Conservation (phyloP, 345 rosid genomes). For the Murraya paniculata region DNA sequence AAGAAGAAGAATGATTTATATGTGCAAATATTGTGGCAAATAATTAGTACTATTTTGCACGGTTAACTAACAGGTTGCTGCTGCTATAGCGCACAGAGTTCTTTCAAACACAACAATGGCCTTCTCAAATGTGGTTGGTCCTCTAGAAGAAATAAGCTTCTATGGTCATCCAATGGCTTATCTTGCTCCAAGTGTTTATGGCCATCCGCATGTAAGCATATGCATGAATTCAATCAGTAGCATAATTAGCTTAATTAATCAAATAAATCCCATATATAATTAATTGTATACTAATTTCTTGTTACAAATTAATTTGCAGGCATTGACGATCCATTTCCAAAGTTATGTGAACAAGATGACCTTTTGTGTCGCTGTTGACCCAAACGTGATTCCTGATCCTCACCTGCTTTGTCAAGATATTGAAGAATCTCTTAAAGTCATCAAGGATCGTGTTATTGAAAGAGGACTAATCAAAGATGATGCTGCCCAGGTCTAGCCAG, state of each 20-base stretch:
- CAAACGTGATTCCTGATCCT: constrained; percentile 65
- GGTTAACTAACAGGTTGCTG: constrained; percentile 27
- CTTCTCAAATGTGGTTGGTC: constrained; percentile 62
- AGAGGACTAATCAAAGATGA: not conserved
- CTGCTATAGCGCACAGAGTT: constrained; percentile 30
- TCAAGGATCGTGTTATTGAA: constrained; percentile 37
- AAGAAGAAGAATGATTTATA: not conserved
- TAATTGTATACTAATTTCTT: not conserved
- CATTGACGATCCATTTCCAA: constrained; percentile 77
- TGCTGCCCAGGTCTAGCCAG: not conserved
- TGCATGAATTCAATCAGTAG: not conserved
- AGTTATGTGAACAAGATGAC: constrained; percentile 72
- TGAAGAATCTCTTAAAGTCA: constrained; percentile 47
- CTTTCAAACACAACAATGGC: constrained; percentile 48
- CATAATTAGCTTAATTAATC: not conserved
- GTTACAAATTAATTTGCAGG: constrained; percentile 14
- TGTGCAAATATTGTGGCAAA: not conserved
- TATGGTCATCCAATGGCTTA: constrained; percentile 60
- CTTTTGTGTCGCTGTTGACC: constrained; percentile 61
- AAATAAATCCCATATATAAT: not conserved
- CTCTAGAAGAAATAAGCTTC: constrained; percentile 56
- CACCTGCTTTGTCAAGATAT: constrained; percentile 52
- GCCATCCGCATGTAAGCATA: constrained; percentile 57
- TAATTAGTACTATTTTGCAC: not conserved
- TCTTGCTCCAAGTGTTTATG: constrained; percentile 61